Evolutionary conservation across 345 rosid species (phyloP), one percentile per base, ranked within the genome.

Genomic region (Boechera stricta): DNA sequence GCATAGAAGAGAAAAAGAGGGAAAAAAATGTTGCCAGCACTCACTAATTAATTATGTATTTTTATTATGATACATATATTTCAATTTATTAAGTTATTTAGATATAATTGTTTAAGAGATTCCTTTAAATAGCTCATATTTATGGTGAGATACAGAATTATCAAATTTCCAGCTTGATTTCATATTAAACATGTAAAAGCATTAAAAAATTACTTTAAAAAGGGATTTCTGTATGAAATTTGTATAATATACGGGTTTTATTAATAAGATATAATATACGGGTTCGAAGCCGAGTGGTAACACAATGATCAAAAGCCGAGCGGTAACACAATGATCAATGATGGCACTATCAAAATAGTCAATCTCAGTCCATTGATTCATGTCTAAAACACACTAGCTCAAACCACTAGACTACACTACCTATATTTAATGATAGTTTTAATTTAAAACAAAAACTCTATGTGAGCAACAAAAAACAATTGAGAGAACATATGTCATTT

Each of bases 131-230:
- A 10, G 3, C 8, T 65, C 12, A 42, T 21, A 35, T 44, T 32
- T 6, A 3, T 32, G 10, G 57, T 21, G 47, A 44, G 3, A 12
- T 18, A 16, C 10, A 53, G 12, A 26, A 3, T 38, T 12, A 10
- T 7, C 5, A 54, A 45, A 15, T 21, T 9, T 21, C 29, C 18
- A 74, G 18, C 33, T 10, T 33, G 10, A 7, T 29, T 52, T 42
- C 12, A 49, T 61, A 61, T n/a, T n/a, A 51, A 41, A 53, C 26
- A 41, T 70, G 42, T 57, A 45, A 26, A 52, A 38, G 3, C 38
- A 59, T 13, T 45, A 48, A 48, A 21, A 2, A 10, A 13, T 59
- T 6, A 24, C 29, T 8, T 9, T 1, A 49, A 35, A 47, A 71
- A 59, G 11, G 21, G 1, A 70, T 70, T 31, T 32, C 18, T 2